Evolutionary conservation across 2,329 filamentous ascomycete genomes (phyloP), one percentile per base, ranked within the genome.

Genomic region (Exophiala sideris): DNA sequence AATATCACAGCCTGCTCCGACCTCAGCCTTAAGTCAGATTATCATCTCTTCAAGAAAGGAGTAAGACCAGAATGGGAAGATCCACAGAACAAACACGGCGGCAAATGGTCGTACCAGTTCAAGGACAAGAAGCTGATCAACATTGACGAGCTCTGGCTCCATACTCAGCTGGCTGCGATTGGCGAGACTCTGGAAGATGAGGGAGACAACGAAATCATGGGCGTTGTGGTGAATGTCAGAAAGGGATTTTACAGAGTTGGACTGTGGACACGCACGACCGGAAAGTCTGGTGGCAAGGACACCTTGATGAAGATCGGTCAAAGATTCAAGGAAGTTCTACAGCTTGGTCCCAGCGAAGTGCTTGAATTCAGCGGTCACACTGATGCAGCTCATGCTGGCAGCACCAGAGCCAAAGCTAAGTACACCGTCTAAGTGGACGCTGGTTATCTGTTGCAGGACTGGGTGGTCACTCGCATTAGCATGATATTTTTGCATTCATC

Each of bases 51-150:
- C 87, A 99, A 99, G 81, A 87, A 87, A 66, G 91, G 91, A 62
- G 89, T 99, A 60, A 89, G 94, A 61, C 94, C 94, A 34, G 95
- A 99, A 76, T 99, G 94, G 94, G 94, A 99, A 75, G 94, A 99
- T 71, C 81, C 84, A 21, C 91, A 97, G 79, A 99, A 99, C 80
- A 99, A 97, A 83, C 91, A 97, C 72, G 94, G 94, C 66, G 94
- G 94, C 76, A 96, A 96, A 77, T 99, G 94, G 94, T 91, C 92
- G 21, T 97, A 95, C 78, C 87, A 89, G 68, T 96, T 96, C 85
- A 95, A 95, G 80, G 90, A 96, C 66, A 96, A 96, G 83, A 87
- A 88, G 68, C 84, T 80, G 64, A 83, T 96, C 71, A 89, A 92
- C 66, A 95, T 96, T 72, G 92, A 99, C 71, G 88, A 92, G 55